Conservation (phyloP, 345 rosid species). For the Heritiera fomes region DNA sequence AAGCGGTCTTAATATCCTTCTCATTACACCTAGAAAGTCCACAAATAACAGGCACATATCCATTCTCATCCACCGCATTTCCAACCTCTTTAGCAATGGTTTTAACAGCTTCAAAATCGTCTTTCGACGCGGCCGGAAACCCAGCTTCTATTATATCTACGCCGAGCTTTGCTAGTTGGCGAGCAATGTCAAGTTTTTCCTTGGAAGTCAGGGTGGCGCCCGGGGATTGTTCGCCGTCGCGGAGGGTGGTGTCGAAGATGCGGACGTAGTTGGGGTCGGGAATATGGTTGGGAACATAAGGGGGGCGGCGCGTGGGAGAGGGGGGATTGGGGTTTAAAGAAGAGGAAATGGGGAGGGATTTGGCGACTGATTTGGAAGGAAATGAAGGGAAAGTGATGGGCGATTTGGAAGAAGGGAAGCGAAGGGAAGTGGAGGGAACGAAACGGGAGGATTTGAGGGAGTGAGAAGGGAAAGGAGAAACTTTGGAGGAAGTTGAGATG, state of each 20-base stretch:
- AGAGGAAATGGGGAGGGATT: conserved; percentile 26
- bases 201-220: conserved; percentile 94
- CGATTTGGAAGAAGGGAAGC: conserved; percentile 17
- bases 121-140: conserved; percentile 88
- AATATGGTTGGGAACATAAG: conserved; percentile 69
- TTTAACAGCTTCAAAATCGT: conserved; percentile 85
- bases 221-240: conserved; percentile 98
- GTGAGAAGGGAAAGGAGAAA: background rate
- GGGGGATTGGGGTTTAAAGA: conserved; percentile 25
- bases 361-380: conserved; percentile 26
- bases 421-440: conserved; percentile 24
- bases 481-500: background rate
- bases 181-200: conserved; percentile 86
- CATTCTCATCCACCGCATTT: conserved; percentile 55
- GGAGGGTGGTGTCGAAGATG: conserved; percentile 93
- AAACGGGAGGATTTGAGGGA: conserved; percentile 17
- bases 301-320: conserved; percentile 50
- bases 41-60: conserved; percentile 89
- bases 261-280: conserved; percentile 77
- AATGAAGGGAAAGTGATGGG: conserved; percentile 10
- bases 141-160: conserved; percentile 96
- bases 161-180: conserved; percentile 79
- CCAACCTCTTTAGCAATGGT: conserved; percentile 75
- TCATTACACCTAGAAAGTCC: conserved; percentile 87
- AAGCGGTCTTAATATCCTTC: conserved; percentile 70